Evolutionary conservation across 164 flowering plant species (phyloP).

Genomic region (Akebia trifoliata): DNA sequence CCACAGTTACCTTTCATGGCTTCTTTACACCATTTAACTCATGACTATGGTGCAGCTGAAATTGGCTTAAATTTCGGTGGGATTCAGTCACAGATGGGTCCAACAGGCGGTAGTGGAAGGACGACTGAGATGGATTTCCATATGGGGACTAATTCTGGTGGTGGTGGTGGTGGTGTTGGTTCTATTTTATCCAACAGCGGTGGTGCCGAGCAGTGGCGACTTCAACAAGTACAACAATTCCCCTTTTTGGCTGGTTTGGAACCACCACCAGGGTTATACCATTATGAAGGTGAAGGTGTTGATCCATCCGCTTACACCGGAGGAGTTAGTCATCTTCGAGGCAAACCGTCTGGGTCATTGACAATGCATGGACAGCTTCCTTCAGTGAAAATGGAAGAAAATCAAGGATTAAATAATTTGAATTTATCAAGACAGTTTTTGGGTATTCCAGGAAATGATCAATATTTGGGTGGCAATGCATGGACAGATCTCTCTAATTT

Average conservation of each 20-base stretch:
- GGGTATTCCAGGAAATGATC: slow-evolving; percentile 38
- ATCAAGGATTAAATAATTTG: slow-evolving; percentile 36
- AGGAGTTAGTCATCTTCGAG: slow-evolving; percentile 16
- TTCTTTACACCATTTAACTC: slow-evolving; percentile 32
- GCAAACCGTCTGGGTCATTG: slow-evolving; percentile 14
- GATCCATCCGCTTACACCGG: slow-evolving; percentile 15
- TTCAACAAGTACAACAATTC: slow-evolving; percentile 36
- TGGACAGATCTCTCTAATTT: slow-evolving; percentile 62
- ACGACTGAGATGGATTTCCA: slow-evolving; percentile 35
- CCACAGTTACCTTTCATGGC: slow-evolving; percentile 49
- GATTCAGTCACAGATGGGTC: slow-evolving; percentile 11
- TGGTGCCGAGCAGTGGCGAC: slow-evolving; percentile 51
- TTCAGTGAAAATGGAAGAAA: slow-evolving; percentile 58
- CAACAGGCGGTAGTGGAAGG: slow-evolving; percentile 2
- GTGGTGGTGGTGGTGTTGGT: too few species aligned
- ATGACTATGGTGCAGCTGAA: slow-evolving; percentile 25
- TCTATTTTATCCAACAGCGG: too few species aligned
- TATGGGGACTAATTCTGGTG: slow-evolving; percentile 18
- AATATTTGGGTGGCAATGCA: slow-evolving; percentile 39
- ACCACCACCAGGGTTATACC: slow-evolving; percentile 29
- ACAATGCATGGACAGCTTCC: slow-evolving; percentile 23
- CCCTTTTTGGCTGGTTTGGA: slow-evolving; percentile 47
- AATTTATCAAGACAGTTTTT: slow-evolving; percentile 45
- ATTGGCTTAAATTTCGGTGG: slow-evolving; percentile 38
- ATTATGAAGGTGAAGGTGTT: slow-evolving; percentile 32